Conservation (phyloP, 2,329 filamentous ascomycete species). For the Juglanconis juglandina region DNA sequence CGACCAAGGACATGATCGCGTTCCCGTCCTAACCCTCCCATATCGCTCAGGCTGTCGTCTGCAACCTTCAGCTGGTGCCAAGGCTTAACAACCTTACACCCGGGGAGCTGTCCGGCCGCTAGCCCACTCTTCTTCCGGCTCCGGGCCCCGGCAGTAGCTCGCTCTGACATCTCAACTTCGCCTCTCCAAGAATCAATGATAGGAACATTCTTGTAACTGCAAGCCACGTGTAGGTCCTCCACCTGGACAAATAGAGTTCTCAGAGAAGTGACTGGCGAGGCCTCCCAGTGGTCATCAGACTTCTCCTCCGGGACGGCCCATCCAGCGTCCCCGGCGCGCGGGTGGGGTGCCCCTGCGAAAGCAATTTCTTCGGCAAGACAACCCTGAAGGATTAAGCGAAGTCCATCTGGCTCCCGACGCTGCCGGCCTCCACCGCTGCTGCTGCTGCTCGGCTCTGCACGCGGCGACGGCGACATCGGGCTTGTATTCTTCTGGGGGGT, state of each 20-base stretch:
- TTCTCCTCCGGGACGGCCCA: neutral
- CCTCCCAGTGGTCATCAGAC: neutral
- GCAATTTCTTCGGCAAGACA: slow-evolving; percentile 3
- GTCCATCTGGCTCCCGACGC: neutral
- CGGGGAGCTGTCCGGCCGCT: neutral
- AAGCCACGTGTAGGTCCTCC: neutral
- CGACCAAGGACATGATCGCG: too few relatives aligned
- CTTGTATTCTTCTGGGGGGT: neutral
- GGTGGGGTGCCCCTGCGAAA: neutral
- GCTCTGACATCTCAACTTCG: too few relatives aligned
- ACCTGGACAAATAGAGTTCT: too few relatives aligned
- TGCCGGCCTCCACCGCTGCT: slow-evolving; percentile 12
- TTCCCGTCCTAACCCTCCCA: too few relatives aligned
- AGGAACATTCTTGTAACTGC: neutral
- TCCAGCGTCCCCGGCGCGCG: neutral
- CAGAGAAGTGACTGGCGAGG: too few relatives aligned
- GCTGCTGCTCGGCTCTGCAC: neutral
- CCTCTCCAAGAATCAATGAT: neutral
- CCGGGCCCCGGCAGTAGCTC: neutral
- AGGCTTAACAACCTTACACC: neutral
- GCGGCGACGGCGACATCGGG: slow-evolving; percentile 13
- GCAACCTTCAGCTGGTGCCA: neutral
- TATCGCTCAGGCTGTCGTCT: too few relatives aligned
- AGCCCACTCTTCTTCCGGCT: neutral
- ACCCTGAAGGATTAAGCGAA: neutral